Evolutionary conservation across 306 rosid genomes (phyloP).

Genomic region (Sindora glabra): DNA sequence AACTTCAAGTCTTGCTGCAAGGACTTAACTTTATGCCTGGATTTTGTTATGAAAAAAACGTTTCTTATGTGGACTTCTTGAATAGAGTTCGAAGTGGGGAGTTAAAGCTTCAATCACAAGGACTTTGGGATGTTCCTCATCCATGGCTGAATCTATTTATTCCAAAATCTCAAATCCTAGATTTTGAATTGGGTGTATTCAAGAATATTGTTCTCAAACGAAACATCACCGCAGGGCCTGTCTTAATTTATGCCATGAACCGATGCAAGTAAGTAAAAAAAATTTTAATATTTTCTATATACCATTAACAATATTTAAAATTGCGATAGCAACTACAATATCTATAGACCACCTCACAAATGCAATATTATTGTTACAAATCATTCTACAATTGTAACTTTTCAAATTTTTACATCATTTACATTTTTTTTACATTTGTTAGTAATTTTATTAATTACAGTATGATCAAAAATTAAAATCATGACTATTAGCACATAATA

Average conservation of each 20-base stretch:
- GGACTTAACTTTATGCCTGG: conserved; percentile 59
- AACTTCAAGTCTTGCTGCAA: conserved; percentile 30
- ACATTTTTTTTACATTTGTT: too few relatives aligned
- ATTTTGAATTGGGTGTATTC: conserved; percentile 55
- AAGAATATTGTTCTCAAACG: conserved; percentile 52
- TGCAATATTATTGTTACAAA: too few relatives aligned
- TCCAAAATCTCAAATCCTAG: conserved; percentile 54
- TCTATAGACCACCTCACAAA: too few relatives aligned
- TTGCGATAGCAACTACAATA: too few relatives aligned
- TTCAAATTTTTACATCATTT: too few relatives aligned
- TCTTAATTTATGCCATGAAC: conserved; percentile 74
- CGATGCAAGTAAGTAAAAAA: conserved; percentile 53
- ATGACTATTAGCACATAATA: too few relatives aligned
- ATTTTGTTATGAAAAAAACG: conserved; percentile 54
- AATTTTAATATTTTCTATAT: too few relatives aligned
- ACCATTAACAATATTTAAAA: too few relatives aligned
- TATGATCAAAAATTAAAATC: too few relatives aligned
- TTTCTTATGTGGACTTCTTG: conserved; percentile 53
- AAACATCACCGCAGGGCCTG: conserved; percentile 58
- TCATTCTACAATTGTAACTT: too few relatives aligned
- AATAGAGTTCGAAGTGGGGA: conserved; percentile 75
- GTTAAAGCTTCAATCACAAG: conserved; percentile 62
- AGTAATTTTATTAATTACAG: too few relatives aligned
- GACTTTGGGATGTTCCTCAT: conserved; percentile 89
- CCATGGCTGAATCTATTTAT: conserved; percentile 84